Conservation (phyloP, 345 rosid species). For the Rhodamnia argentea region DNA sequence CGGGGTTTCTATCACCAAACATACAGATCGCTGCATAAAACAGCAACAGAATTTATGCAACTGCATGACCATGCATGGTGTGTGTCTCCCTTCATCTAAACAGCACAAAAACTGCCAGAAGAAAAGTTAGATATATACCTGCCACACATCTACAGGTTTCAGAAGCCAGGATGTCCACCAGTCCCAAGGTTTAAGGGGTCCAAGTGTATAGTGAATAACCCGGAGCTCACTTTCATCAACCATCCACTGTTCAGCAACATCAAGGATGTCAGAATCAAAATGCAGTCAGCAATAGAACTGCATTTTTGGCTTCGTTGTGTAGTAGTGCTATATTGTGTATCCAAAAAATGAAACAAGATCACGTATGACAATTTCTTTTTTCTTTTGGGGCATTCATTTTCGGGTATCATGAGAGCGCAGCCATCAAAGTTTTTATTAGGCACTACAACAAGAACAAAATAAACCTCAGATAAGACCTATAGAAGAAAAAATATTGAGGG, state of each 20-base stretch:
- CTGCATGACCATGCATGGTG: background rate
- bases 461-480: background rate
- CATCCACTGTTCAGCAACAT: conserved; percentile 67
- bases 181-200: conserved; percentile 97
- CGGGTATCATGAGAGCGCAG: background rate
- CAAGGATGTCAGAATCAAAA: background rate
- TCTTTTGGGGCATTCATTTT: background rate
- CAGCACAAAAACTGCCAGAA: background rate
- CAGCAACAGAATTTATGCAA: background rate
- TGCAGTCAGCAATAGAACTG: background rate
- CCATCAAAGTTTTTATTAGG: background rate
- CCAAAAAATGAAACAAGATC: background rate
- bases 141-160: conserved; percentile 96
- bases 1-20: background rate
- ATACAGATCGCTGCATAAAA: background rate
- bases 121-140: conserved; percentile 28
- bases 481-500: background rate
- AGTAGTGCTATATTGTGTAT: background rate
- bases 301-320: background rate
- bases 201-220: conserved; percentile 90
- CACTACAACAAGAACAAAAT: background rate
- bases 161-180: conserved; percentile 98
- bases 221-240: conserved; percentile 81
- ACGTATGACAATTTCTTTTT: too few relatives aligned
- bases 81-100: background rate